Evolutionary conservation across 2,329 filamentous ascomycete genomes (phyloP).

Genomic region (Helotiales sp.): DNA sequence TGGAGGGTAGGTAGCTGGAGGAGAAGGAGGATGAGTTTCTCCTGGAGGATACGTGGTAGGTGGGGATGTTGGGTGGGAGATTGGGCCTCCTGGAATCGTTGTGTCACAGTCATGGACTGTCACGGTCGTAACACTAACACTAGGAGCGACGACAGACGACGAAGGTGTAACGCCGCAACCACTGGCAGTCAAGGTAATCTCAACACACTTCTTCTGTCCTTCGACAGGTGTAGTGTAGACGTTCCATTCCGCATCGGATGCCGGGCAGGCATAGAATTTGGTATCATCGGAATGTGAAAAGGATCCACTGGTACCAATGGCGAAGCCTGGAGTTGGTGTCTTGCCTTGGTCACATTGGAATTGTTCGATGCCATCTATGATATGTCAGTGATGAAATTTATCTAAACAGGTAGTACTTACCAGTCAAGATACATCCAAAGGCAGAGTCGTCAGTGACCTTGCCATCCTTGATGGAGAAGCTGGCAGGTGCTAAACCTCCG

Average conservation of each 20-base stretch:
- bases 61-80: neutral
- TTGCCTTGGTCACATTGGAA: conserved; percentile 56
- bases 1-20: neutral
- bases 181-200: conserved; percentile 52
- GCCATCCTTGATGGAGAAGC: conserved; percentile 61
- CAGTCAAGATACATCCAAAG: conserved; percentile 67
- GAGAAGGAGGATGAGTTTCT: neutral
- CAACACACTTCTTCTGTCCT: conserved; percentile 54
- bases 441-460: conserved; percentile 59
- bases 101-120: conserved; percentile 26
- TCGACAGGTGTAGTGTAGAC: conserved; percentile 53
- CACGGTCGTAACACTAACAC: conserved; percentile 8
- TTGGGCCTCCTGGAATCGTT: neutral
- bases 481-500: conserved; percentile 51
- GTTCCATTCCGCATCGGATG: conserved; percentile 58
- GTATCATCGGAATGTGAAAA: conserved; percentile 55
- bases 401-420: conserved; percentile 43
- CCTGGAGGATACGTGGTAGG: neutral
- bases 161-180: conserved; percentile 42
- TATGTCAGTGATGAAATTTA: neutral
- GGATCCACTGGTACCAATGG: conserved; percentile 56
- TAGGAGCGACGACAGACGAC: neutral
- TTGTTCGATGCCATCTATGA: conserved; percentile 27
- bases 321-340: conserved; percentile 58
- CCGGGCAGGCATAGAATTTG: conserved; percentile 65